Evolutionary conservation across 2,329 filamentous ascomycete species (phyloP).

Genomic region (Penicillium sp.): DNA sequence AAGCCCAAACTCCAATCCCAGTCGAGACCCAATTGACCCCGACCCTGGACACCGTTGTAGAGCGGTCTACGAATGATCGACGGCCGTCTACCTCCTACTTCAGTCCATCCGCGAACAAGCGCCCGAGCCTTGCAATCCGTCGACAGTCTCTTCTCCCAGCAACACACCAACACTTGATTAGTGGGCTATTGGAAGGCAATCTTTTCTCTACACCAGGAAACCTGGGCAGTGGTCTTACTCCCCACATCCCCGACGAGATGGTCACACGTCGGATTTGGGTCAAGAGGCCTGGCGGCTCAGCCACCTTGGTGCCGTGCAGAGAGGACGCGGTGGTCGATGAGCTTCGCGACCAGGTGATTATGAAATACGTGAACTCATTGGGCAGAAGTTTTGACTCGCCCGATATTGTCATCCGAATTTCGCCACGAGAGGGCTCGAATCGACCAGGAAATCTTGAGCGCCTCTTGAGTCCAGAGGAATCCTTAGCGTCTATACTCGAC

Average conservation of each 20-base stretch:
- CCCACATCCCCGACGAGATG: constrained; percentile 34
- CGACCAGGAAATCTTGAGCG: constrained; percentile 58
- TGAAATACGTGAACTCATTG: constrained; percentile 91
- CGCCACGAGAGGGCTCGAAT: constrained; percentile 60
- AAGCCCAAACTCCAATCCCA: constrained; percentile 18
- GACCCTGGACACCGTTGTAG: constrained; percentile 30
- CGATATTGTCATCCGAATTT: constrained; percentile 77
- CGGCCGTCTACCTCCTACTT: constrained; percentile 13
- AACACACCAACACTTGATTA: constrained; percentile 41
- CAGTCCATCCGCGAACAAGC: constrained; percentile 26
- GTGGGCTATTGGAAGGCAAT: constrained; percentile 33
- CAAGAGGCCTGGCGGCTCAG: constrained; percentile 77
- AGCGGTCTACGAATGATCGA: constrained; percentile 20
- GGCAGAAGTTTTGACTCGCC: constrained; percentile 87
- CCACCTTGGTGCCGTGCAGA: constrained; percentile 79
- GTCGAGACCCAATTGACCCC: constrained; percentile 26
- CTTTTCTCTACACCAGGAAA: constrained; percentile 25
- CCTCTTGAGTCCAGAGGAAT: constrained; percentile 79
- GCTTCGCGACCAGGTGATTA: constrained; percentile 84
- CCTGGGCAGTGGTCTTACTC: constrained; percentile 18
- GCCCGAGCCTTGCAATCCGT: constrained; percentile 36
- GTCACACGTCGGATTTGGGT: constrained; percentile 82
- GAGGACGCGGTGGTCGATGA: constrained; percentile 94
- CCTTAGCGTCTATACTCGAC: constrained; percentile 74
- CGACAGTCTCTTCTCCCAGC: constrained; percentile 43